A percentile compares a stretch with the other conserved stretches of the same genome.
These are phyloP conservation scores for Haematococcus lacustris DNA, from an alignment of 139 green algal species.

Conservation along the genomic window DNA sequence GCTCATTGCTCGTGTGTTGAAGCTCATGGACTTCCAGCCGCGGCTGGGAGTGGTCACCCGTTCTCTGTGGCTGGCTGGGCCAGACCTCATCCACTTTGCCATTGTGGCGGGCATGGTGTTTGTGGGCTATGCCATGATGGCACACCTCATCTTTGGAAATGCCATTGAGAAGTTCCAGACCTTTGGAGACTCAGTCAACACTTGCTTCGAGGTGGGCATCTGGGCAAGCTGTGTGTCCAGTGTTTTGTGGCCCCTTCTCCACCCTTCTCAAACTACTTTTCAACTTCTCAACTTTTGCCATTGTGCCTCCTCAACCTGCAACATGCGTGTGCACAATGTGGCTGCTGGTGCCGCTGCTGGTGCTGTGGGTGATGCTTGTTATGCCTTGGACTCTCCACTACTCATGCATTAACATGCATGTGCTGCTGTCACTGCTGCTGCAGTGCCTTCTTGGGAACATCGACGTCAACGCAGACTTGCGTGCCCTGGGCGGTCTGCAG, in stretches of 20 bases:
- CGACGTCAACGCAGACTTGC: conserved; percentile 53
- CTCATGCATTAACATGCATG: too few species aligned
- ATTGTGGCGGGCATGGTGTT: conserved; percentile 75
- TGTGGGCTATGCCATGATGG: conserved; percentile 76
- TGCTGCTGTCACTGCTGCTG: too few species aligned
- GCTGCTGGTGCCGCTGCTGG: too few species aligned
- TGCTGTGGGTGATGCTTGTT: too few species aligned
- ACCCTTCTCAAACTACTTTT: too few species aligned
- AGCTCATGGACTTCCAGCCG: conserved; percentile 87
- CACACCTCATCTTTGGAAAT: conserved; percentile 78
- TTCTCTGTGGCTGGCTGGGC: conserved; percentile 53
- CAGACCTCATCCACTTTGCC: conserved; percentile 77
- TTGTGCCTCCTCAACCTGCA: too few species aligned
- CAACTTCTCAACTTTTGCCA: too few species aligned
- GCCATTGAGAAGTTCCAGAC: conserved; percentile 33
- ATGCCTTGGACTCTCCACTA: too few species aligned
- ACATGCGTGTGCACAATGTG: background rate
- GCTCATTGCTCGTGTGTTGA: conserved; percentile 68
- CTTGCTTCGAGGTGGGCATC: conserved; percentile 78
- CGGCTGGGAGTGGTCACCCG: conserved; percentile 73
- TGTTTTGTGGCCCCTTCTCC: too few species aligned
- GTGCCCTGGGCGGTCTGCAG: conserved; percentile 60
- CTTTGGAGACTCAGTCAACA: conserved; percentile 60
- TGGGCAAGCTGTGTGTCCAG: too few species aligned
- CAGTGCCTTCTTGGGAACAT: conserved; percentile 77